phyloP scores from a whole-genome alignment of 371 early-diverging fungal species.

The Basidiobolus heterosporus region DNA sequence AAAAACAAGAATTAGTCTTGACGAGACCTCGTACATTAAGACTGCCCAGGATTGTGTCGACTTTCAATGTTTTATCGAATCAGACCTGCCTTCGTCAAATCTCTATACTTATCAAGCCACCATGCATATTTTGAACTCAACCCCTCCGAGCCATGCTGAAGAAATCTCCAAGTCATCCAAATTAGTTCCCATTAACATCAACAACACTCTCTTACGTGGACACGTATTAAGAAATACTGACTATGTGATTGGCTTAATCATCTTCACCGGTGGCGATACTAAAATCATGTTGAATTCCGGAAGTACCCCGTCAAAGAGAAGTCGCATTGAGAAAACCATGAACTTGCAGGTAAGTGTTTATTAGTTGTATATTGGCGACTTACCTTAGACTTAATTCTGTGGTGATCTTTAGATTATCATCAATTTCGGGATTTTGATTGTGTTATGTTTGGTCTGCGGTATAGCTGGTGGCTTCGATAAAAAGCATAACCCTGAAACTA shows the following conservation, averaged over 20 bases:
- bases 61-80: constrained; percentile 37
- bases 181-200: constrained; percentile 44
- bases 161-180: background rate
- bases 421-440: constrained; percentile 58
- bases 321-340: constrained; percentile 76
- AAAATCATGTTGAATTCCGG: constrained; percentile 82
- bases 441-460: constrained; percentile 55
- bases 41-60: constrained; percentile 42
- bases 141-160: background rate
- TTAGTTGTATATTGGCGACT: too few species aligned
- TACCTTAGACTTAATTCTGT: background rate
- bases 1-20: constrained; percentile 54
- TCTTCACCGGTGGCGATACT: constrained; percentile 83
- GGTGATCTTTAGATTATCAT: constrained; percentile 28
- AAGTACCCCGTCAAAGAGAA: constrained; percentile 70
- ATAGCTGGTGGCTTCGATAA: constrained; percentile 38
- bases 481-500: constrained; percentile 10
- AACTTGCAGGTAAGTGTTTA: constrained; percentile 48
- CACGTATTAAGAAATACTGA: constrained; percentile 77
- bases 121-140: constrained; percentile 7
- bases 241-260: constrained; percentile 65
- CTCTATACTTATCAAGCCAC: constrained; percentile 42
- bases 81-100: constrained; percentile 54
- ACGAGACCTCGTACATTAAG: constrained; percentile 38
- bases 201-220: constrained; percentile 80